Conservation (phyloP, 192 early-diverging fungal species). For the Chytriomyces confervae region DNA sequence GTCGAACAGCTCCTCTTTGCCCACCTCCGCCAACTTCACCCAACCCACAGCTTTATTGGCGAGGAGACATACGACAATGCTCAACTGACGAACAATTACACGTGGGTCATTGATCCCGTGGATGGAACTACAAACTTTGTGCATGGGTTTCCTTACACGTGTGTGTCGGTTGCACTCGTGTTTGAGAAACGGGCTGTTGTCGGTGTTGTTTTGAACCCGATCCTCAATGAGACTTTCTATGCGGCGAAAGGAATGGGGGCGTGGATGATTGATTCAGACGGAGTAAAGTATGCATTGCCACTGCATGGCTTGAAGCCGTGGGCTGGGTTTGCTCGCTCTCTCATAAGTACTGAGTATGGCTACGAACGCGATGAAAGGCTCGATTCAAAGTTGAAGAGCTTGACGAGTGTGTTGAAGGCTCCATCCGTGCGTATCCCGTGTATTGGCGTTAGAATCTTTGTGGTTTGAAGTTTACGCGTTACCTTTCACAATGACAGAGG, state of each 20-base stretch:
- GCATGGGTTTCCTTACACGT: slow-evolving; percentile 78
- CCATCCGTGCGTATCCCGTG: slow-evolving; percentile 34
- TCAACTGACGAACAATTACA: slow-evolving; percentile 70
- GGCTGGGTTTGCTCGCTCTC: slow-evolving; percentile 66
- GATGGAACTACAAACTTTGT: slow-evolving; percentile 63
- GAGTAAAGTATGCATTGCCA: slow-evolving; percentile 51
- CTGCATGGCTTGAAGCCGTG: slow-evolving; percentile 65
- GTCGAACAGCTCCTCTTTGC: slow-evolving; percentile 78
- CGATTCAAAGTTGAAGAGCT: slow-evolving; percentile 68
- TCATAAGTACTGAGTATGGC: slow-evolving; percentile 88
- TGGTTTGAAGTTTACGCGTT: not conserved
- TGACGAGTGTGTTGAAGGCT: slow-evolving; percentile 68
- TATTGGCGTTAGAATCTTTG: not conserved
- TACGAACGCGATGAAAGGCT: slow-evolving; percentile 67
- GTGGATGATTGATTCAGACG: slow-evolving; percentile 57
- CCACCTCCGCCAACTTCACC: slow-evolving; percentile 63
- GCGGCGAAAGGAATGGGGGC: slow-evolving; percentile 66
- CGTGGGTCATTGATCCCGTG: slow-evolving; percentile 92
- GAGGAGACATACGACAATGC: slow-evolving; percentile 25
- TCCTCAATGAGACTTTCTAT: slow-evolving; percentile 78
- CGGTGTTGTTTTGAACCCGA: slow-evolving; percentile 91
- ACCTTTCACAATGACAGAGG: slow-evolving; percentile 49
- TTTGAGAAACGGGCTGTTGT: slow-evolving; percentile 76
- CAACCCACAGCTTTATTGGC: slow-evolving; percentile 76
- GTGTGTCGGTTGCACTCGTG: slow-evolving; percentile 84